Base-by-base conservation (phyloP, 2,329 filamentous ascomycete species). In the Claviceps pazoutovae region DNA sequence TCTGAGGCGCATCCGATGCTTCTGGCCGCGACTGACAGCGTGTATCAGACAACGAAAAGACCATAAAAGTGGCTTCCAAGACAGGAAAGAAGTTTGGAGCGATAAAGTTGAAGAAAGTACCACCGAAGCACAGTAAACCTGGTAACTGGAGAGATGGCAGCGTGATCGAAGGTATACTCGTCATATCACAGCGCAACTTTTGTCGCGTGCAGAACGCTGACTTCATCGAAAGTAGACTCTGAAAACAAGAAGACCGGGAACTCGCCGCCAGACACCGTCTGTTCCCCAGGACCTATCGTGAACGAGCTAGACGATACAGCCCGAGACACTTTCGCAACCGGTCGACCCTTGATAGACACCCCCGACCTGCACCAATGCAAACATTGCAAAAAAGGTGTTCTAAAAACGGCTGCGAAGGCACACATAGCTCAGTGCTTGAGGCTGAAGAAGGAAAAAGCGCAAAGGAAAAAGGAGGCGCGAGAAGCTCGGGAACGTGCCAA, bases 381-480 rank as follows among this genome's bases (percentile, higher is more conserved):
- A 65, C 88, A 94, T 65, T 98, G 91, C 71, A 95, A 93, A 69
- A 90, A 94, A 61, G 86, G 86, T 49, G 79, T 95, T 13, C 74
- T 93, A 14, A 86, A 84, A 60, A 80, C 80, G 36, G 82, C 81
- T 0, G 85, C 87, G 2, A 83, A 84, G 53, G 79, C 80, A 17
- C 91, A 98, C 62, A 88, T 95, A 54, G 83, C 84, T 39, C 80
- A 84, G 46, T 98, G 91, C 61, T 71, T 96, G 53, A 84, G 83
- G 58, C 80, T 89, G 52, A 95, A 95, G 70, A 88, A 84, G 60
- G 84, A 87, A 64, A 87, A 88, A 68, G 83, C 84, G 1, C 82
- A 85, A 61, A 78, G 82, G 50, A 88, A 88, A 68, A 87, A 87
- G 61, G 84, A 86, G 61, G 81, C 83, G 0, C 75, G 83, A 26